Conservation (phyloP, 2,329 filamentous ascomycete genomes). For the Beauveria asiatica region DNA sequence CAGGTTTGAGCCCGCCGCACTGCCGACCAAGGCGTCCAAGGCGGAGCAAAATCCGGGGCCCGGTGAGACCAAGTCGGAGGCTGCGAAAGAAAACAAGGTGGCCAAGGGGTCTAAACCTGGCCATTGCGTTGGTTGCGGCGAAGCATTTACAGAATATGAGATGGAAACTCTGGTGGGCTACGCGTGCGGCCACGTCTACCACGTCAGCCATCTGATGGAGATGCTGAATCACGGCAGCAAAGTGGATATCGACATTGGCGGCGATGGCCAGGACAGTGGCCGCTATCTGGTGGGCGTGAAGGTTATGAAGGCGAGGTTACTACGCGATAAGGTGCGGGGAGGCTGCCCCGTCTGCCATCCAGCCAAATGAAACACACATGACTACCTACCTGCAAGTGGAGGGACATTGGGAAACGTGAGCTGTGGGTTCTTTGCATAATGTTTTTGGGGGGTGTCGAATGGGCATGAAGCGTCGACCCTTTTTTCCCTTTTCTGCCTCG, state of each 20-base stretch:
- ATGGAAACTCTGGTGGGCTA: constrained; percentile 70
- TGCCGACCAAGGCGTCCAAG: constrained; percentile 36
- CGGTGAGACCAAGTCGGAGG: constrained; percentile 15
- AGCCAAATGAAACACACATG: background rate
- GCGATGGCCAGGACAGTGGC: constrained; percentile 31
- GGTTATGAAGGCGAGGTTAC: constrained; percentile 73
- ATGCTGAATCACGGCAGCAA: constrained; percentile 37
- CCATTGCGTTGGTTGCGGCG: constrained; percentile 50
- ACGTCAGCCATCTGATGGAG: constrained; percentile 62
- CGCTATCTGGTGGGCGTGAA: constrained; percentile 71
- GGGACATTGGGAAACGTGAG: background rate
- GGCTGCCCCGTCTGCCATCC: constrained; percentile 54
- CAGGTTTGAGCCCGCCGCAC: constrained; percentile 61
- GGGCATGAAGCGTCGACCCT: background rate
- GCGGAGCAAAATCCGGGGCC: constrained; percentile 21
- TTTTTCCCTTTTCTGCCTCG: background rate
- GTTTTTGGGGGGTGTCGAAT: background rate
- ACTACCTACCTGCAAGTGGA: too few species aligned
- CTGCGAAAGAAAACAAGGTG: constrained; percentile 15
- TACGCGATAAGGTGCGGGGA: constrained; percentile 59
- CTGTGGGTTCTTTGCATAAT: background rate
- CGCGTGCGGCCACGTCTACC: constrained; percentile 74
- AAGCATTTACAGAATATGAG: constrained; percentile 52
- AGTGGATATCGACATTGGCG: constrained; percentile 39
- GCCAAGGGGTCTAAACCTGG: constrained; percentile 35